These are phyloP conservation scores for Biscutella auriculata DNA, from an alignment of 441 rosid genomes.

Conservation along the genomic window DNA sequence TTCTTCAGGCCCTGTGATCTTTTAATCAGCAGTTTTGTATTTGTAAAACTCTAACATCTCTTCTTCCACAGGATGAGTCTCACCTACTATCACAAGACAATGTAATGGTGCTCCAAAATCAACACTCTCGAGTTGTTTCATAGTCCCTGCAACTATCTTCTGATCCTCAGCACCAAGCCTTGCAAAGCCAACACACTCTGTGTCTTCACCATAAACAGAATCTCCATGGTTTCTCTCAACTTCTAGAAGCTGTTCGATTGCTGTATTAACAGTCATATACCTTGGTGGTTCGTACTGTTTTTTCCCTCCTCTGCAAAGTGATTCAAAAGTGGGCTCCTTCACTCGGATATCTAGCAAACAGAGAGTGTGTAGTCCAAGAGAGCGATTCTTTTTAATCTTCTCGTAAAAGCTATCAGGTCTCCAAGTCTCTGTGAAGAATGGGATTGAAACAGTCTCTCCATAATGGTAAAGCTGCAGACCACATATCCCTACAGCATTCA, in stretches of 20 bases:
- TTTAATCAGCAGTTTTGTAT: neutral
- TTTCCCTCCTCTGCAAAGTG: slow-evolving; percentile 87
- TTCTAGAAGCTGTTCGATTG: slow-evolving; percentile 82
- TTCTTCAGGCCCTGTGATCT: neutral
- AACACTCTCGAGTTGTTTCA: slow-evolving; percentile 49
- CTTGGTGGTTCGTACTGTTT: slow-evolving; percentile 80
- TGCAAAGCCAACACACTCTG: slow-evolving; percentile 72
- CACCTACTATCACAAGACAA: slow-evolving; percentile 74
- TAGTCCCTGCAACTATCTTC: slow-evolving; percentile 66
- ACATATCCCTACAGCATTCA: slow-evolving; percentile 89
- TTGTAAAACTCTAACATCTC: slow-evolving; percentile 77
- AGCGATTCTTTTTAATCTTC: slow-evolving; percentile 51
- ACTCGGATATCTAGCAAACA: slow-evolving; percentile 85
- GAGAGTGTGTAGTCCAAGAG: slow-evolving; percentile 77
- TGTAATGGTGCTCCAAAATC: slow-evolving; percentile 81
- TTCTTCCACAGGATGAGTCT: slow-evolving; percentile 75
- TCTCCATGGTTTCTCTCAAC: slow-evolving; percentile 50
- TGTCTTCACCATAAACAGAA: slow-evolving; percentile 55
- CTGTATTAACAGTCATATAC: slow-evolving; percentile 71
- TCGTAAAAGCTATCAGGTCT: slow-evolving; percentile 89
- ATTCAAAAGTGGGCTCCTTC: slow-evolving; percentile 85
- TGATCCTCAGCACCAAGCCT: slow-evolving; percentile 79
- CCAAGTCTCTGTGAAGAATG: slow-evolving; percentile 83
- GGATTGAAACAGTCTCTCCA: slow-evolving; percentile 85
- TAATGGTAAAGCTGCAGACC: slow-evolving; percentile 86